Conservation (phyloP, 2,329 filamentous ascomycete species). For the Colletotrichum lini region DNA sequence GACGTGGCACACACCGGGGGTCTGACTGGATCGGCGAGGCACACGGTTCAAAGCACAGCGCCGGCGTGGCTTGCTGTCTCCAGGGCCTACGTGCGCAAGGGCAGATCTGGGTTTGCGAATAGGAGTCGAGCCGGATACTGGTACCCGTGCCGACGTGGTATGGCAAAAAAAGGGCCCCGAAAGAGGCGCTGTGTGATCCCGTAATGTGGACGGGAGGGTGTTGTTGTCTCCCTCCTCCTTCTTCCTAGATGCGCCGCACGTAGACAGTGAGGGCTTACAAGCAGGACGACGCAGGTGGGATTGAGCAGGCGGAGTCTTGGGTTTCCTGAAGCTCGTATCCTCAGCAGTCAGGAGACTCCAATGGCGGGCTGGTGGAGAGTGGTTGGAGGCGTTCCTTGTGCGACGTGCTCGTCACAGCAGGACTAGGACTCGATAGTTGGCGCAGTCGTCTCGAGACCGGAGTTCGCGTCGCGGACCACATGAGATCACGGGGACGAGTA, state of each 20-base stretch:
- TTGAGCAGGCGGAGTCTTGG: constrained; percentile 17
- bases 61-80: constrained; percentile 23
- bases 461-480: constrained; percentile 42
- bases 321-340: constrained; percentile 52
- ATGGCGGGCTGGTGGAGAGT: constrained; percentile 51
- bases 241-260: constrained; percentile 28
- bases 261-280: constrained; percentile 21
- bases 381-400: constrained; percentile 52
- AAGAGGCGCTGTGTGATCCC: constrained; percentile 33
- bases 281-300: neutral
- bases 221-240: constrained; percentile 34
- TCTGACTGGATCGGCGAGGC: constrained; percentile 19
- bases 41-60: constrained; percentile 26
- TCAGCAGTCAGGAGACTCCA: constrained; percentile 49
- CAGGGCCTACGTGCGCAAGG: constrained; percentile 46
- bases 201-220: constrained; percentile 18
- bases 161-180: constrained; percentile 7
- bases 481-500: constrained; percentile 40
- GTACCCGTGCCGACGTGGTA: constrained; percentile 22
- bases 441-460: constrained; percentile 42
- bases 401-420: constrained; percentile 46
- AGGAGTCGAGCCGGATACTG: constrained; percentile 23
- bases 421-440: constrained; percentile 43
- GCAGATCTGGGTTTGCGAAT: constrained; percentile 24
- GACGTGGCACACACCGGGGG: constrained; percentile 38